Conservation (phyloP, 148 eudicot genomes). For the Simmondsia chinensis region DNA sequence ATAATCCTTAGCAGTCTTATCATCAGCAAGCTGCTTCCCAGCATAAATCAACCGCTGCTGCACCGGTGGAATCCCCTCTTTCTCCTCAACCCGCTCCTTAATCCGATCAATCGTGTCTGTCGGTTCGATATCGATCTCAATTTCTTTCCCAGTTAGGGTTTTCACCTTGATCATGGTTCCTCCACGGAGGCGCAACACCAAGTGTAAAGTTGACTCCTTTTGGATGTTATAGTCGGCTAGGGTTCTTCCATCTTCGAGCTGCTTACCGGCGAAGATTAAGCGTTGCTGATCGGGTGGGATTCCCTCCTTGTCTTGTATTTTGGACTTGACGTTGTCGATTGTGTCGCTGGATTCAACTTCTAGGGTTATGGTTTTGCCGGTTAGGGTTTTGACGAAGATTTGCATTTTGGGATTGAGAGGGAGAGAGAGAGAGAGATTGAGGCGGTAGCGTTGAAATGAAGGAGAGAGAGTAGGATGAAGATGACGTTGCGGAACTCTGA, state of each 20-base stretch:
- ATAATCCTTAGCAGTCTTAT: constrained; percentile 56
- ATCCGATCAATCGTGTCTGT: constrained; percentile 51
- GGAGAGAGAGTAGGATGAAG: too few relatives aligned
- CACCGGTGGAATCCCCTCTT: constrained; percentile 54
- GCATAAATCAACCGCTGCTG: constrained; percentile 60
- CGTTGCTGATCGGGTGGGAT: constrained; percentile 16
- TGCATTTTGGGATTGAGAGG: constrained; percentile 10
- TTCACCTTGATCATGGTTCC: constrained; percentile 57
- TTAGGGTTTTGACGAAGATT: constrained; percentile 33
- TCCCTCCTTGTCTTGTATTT: constrained; percentile 21
- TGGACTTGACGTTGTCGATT: constrained; percentile 31
- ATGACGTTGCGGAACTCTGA: too few relatives aligned
- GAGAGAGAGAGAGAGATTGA: constrained; percentile 9
- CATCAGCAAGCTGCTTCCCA: constrained; percentile 65
- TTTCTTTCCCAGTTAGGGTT: constrained; percentile 50
- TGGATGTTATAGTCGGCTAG: constrained; percentile 21
- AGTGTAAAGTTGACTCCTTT: constrained; percentile 29
- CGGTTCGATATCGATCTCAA: constrained; percentile 52
- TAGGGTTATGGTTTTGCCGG: constrained; percentile 28
- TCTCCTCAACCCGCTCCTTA: constrained; percentile 55
- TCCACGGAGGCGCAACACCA: constrained; percentile 36
- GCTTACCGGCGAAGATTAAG: constrained; percentile 16
- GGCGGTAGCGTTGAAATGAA: too few relatives aligned
- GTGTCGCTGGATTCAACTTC: constrained; percentile 31
- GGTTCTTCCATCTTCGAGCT: constrained; percentile 33